Conservation (phyloP, 2,329 filamentous ascomycete species). For the Aspergillus oerlinghausenensis region DNA sequence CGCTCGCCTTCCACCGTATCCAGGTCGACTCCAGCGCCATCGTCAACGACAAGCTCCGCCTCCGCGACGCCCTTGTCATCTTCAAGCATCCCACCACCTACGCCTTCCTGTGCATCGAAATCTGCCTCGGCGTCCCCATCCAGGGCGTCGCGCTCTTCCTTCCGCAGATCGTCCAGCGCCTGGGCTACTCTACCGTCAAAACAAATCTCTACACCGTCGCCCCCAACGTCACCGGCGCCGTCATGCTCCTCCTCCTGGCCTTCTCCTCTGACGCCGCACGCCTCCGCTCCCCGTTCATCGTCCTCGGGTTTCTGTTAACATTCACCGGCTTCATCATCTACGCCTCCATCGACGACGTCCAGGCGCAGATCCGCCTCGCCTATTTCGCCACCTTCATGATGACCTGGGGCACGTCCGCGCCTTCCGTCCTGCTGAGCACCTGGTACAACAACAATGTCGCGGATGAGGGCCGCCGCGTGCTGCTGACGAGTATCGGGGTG, state of each 20-base stretch:
- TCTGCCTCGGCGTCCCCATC: slow-evolving; percentile 56
- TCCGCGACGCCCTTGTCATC: slow-evolving; percentile 50
- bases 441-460: slow-evolving; percentile 84
- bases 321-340: slow-evolving; percentile 77
- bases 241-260: slow-evolving; percentile 67
- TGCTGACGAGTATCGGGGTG: slow-evolving; percentile 67
- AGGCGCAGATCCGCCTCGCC: slow-evolving; percentile 58
- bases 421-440: slow-evolving; percentile 61
- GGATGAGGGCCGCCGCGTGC: slow-evolving; percentile 66
- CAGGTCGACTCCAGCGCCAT: slow-evolving; percentile 68
- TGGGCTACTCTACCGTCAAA: slow-evolving; percentile 54
- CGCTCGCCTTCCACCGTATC: slow-evolving; percentile 67
- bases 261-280: slow-evolving; percentile 64
- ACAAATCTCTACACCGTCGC: slow-evolving; percentile 81
- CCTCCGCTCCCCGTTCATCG: slow-evolving; percentile 70
- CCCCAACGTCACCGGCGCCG: slow-evolving; percentile 69
- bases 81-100: slow-evolving; percentile 53
- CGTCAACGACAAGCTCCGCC: slow-evolving; percentile 53
- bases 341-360: slow-evolving; percentile 62
- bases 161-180: slow-evolving; percentile 52
- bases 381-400: slow-evolving; percentile 80
- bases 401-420: slow-evolving; percentile 73
- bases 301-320: slow-evolving; percentile 67
- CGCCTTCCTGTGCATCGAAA: slow-evolving; percentile 52
- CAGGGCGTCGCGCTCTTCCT: slow-evolving; percentile 56